Evolutionary conservation across 2,329 filamentous ascomycete species (phyloP).

Genomic region (Botrytis galanthina): DNA sequence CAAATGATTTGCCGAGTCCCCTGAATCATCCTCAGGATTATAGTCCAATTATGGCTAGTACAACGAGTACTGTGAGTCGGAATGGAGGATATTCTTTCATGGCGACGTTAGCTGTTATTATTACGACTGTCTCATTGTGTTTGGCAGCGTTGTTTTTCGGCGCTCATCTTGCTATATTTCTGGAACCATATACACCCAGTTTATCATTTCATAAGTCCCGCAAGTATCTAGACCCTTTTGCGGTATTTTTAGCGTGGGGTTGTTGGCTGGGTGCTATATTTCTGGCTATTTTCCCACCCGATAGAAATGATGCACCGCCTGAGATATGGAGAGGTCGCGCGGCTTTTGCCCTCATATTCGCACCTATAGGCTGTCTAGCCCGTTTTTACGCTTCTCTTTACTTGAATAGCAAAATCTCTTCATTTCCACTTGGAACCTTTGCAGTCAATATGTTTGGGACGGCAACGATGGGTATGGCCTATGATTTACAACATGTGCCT

Average conservation of each 20-base stretch:
- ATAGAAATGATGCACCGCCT: constrained; percentile 44
- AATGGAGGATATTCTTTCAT: constrained; percentile 79
- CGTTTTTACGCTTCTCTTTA: constrained; percentile 70
- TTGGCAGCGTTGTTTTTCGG: constrained; percentile 69
- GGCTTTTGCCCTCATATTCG: constrained; percentile 76
- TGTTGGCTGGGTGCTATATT: constrained; percentile 77
- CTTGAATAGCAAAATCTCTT: constrained; percentile 64
- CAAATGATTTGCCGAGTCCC: constrained; percentile 66
- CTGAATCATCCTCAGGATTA: constrained; percentile 42
- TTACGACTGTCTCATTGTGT: constrained; percentile 69
- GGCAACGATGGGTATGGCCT: constrained; percentile 70
- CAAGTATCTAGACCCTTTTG: constrained; percentile 59
- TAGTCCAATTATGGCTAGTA: constrained; percentile 34
- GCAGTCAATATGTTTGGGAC: constrained; percentile 77
- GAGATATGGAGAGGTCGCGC: constrained; percentile 73
- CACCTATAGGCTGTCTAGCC: constrained; percentile 72
- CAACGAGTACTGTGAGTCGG: constrained; percentile 46
- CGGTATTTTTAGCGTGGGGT: constrained; percentile 65
- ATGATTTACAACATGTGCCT: constrained; percentile 70
- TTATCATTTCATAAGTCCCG: constrained; percentile 58
- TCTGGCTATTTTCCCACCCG: constrained; percentile 68
- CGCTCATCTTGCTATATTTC: constrained; percentile 67
- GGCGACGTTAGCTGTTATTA: constrained; percentile 72
- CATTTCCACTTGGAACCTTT: constrained; percentile 86
- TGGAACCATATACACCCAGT: constrained; percentile 58